Base-by-base conservation (phyloP, 352 stramenopile species). In the Nothophytophthora sp. region DNA sequence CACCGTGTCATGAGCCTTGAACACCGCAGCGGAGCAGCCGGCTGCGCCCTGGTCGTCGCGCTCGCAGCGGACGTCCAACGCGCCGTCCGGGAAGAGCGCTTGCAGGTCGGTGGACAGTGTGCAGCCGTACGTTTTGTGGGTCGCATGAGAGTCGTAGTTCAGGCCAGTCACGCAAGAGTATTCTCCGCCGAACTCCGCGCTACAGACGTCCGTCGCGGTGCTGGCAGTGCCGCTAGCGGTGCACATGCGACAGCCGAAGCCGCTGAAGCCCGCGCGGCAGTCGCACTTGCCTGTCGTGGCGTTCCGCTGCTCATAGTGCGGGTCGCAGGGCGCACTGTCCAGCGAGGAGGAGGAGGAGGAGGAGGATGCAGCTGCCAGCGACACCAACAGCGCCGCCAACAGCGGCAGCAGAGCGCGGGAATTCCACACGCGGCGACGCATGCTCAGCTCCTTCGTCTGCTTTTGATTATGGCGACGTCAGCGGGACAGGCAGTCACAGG, bases 101-200 rank as follows among this genome's bases (percentile, higher is more conserved):
- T 90, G 68, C 6, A 92, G 60, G 8, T 55, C 51, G 5, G 51
- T 54, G 23, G 77, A 75, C 19, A 92, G 45, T 12, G 38, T 39
- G 47, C 81, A 92, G 22, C 66, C 65, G 63, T 92, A 92, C 27
- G 79, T 87, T 63, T 90, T 92, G 43, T 41, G 33, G 10, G 55
- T 20, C 11, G 68, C 67, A 5, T 35, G 42, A 8, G 70, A 55
- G 43, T 63, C 52, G 54, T 87, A 92, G 4, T 27, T 64, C 37
- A 92, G 54, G 0, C 76, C 73, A 3, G 64, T 38, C 19, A 65
- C 68, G 44, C 81, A 92, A 24, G 64, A 66, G 28, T 68, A 73
- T 24, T 55, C 74, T 2, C 24, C 29, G 3, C 42, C 51, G 18
- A 86, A 69, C 4, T 42, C 48, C 24, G 42, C 16, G 19, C 65